Base-by-base conservation (phyloP, 1,284 basidiomycete species). In the Sporisorium scitamineum region DNA sequence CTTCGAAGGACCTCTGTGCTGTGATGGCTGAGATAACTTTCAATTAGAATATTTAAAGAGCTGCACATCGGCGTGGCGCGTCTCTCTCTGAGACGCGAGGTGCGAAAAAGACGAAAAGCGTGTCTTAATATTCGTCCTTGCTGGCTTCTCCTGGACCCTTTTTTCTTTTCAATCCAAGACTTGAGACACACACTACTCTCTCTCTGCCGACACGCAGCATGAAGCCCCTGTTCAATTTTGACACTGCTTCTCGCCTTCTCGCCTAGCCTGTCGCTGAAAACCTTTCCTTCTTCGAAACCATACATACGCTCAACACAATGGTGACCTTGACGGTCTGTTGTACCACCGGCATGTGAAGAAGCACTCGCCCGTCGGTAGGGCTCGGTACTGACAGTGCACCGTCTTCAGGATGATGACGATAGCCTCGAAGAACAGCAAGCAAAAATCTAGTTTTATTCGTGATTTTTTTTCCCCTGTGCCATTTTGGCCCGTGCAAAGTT, bases 1-100 rank as follows among this genome's bases (percentile, higher is more conserved):
- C 3, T 41, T 5, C 5, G 11, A 16, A 37, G n/a, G n/a, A 20
- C 8, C 7, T 18, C 47, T 50, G 24, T 29, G 50, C 24, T 24
- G 27, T 16, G 1, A 22, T 10, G 29, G 47, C n/a, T n/a, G n/a
- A n/a, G n/a, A n/a, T n/a, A n/a, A n/a, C n/a, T n/a, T n/a, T n/a
- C n/a, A n/a, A n/a, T n/a, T n/a, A n/a, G n/a, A n/a, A n/a, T n/a
- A n/a, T n/a, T n/a, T n/a, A 24, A 48, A 48, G 29, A 37, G 32
- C 20, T 24, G 39, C 24, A 39, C 24, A 29, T 31, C 48, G 48
- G 48, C 48, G 48, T 50, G 48, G 48, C 48, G 48, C 48, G 48
- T 50, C 48, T 26, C 39, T 26, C 5, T 26, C n/a, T 26, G n/a
- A 10, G 29, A 50, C 48, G 48, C 48, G 48, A 31, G 29, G 29